Conservation (phyloP, 2,329 filamentous ascomycete genomes). For the Cercospora sp. region DNA sequence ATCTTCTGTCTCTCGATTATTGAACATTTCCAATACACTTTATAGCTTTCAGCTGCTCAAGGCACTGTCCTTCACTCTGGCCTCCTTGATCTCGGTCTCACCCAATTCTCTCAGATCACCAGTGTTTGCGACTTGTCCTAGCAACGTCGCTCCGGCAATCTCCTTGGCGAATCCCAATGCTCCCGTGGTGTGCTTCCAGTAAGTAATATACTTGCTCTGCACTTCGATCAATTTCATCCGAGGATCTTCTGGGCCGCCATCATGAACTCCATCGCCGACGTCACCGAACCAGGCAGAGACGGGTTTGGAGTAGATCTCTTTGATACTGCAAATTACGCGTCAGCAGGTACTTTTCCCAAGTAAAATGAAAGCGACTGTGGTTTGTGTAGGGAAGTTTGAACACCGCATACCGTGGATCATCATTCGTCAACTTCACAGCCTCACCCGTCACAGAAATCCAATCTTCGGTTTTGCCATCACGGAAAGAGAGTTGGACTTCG, state of each 20-base stretch:
- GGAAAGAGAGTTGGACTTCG: slow-evolving; percentile 48
- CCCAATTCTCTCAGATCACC: slow-evolving; percentile 38
- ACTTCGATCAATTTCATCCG: slow-evolving; percentile 43
- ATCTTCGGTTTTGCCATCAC: slow-evolving; percentile 49
- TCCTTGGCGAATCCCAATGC: slow-evolving; percentile 37
- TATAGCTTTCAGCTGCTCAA: slow-evolving; percentile 25
- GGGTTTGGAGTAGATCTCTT: slow-evolving; percentile 46
- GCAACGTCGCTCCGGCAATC: slow-evolving; percentile 35
- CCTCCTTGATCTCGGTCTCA: slow-evolving; percentile 37
- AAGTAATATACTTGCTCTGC: slow-evolving; percentile 33
- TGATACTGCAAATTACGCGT: slow-evolving; percentile 45
- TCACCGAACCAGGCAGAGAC: slow-evolving; percentile 53
- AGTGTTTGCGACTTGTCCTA: slow-evolving; percentile 39
- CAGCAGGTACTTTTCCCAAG: too few relatives aligned
- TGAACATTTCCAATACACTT: too few relatives aligned
- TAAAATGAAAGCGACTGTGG: too few relatives aligned
- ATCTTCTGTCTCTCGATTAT: too few relatives aligned
- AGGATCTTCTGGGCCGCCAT: slow-evolving; percentile 49
- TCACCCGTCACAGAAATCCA: slow-evolving; percentile 51
- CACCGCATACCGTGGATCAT: slow-evolving; percentile 48
- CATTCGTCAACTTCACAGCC: slow-evolving; percentile 44
- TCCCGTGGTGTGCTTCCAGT: slow-evolving; percentile 37
- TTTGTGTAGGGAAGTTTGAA: too few relatives aligned
- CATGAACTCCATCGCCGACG: slow-evolving; percentile 51
- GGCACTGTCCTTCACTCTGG: slow-evolving; percentile 31